These are phyloP conservation scores for Cucumis cinereus DNA, from an alignment of 306 rosid species.

Conservation along the genomic window DNA sequence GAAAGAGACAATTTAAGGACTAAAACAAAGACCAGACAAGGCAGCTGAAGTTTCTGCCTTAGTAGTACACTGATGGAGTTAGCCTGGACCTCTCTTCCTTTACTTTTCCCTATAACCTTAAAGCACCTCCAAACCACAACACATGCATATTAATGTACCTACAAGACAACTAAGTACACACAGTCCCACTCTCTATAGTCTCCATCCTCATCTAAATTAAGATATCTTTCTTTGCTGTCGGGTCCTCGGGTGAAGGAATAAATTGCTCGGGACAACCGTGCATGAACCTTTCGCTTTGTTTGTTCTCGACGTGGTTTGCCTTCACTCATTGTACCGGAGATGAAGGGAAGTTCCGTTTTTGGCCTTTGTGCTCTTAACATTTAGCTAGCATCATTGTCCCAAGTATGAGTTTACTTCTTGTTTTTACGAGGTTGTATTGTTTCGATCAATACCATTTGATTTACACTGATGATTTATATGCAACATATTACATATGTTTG, in stretches of 20 bases:
- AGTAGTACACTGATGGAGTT: not conserved
- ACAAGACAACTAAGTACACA: slow-evolving; percentile 6
- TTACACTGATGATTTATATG: not conserved
- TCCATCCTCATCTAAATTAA: not conserved
- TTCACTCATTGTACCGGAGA: not conserved
- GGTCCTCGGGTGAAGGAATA: not conserved
- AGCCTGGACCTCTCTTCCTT: slow-evolving; percentile 5
- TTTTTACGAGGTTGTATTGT: not conserved
- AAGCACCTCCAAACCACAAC: slow-evolving; percentile 1
- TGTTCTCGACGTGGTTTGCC: not conserved
- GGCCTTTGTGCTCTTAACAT: not conserved
- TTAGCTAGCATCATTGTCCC: not conserved
- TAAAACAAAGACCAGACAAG: not conserved
- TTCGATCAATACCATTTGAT: too few species aligned
- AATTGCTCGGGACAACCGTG: not conserved
- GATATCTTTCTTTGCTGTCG: not conserved
- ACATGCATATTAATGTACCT: not conserved
- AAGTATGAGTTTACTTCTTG: not conserved
- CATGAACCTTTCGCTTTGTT: not conserved
- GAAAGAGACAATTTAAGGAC: not conserved
- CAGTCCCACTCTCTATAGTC: slow-evolving; percentile 1
- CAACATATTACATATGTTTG: not conserved
- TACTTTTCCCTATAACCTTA: not conserved
- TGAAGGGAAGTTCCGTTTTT: not conserved
- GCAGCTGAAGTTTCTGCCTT: not conserved